Evolutionary conservation across 1,139 yeast species (phyloP).

Genomic region (Suhomyces terraborum): DNA sequence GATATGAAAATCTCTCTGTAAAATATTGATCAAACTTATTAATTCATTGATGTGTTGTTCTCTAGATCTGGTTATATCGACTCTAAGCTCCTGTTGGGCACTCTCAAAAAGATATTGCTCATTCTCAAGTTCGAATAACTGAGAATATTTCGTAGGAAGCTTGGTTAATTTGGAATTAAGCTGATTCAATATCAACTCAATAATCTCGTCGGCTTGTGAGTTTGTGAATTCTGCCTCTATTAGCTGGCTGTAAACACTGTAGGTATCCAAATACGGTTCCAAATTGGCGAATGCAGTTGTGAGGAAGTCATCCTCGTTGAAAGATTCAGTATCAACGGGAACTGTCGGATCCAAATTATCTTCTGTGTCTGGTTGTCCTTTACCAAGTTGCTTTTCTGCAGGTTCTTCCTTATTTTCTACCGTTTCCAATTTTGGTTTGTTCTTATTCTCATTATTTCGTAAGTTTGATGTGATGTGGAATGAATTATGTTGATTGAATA

Average conservation of each 20-base stretch:
- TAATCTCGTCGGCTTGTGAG: conserved; percentile 54
- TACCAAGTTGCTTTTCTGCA: not conserved
- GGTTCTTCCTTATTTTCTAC: not conserved
- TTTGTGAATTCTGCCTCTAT: conserved; percentile 51
- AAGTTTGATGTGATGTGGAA: not conserved
- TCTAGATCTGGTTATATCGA: conserved; percentile 74
- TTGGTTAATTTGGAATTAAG: conserved; percentile 57
- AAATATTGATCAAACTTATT: conserved; percentile 63
- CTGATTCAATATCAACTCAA: conserved; percentile 51
- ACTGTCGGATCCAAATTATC: not conserved
- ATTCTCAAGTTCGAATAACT: conserved; percentile 74
- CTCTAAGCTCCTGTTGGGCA: conserved; percentile 83
- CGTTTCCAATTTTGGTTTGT: not conserved
- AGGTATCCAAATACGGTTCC: conserved; percentile 57
- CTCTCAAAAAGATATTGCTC: conserved; percentile 89
- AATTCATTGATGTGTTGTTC: conserved; percentile 71
- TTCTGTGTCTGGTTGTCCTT: not conserved
- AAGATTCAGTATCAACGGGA: conserved; percentile 1
- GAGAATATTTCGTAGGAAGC: conserved; percentile 60
- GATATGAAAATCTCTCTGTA: conserved; percentile 71
- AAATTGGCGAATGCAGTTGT: conserved; percentile 36
- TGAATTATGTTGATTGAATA: not conserved
- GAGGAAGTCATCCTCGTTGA: conserved; percentile 14
- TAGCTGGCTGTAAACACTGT: conserved; percentile 45
- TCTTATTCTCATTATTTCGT: not conserved